phyloP scores from a whole-genome alignment of 345 rosid genomes.

The Corymbia maculata region DNA sequence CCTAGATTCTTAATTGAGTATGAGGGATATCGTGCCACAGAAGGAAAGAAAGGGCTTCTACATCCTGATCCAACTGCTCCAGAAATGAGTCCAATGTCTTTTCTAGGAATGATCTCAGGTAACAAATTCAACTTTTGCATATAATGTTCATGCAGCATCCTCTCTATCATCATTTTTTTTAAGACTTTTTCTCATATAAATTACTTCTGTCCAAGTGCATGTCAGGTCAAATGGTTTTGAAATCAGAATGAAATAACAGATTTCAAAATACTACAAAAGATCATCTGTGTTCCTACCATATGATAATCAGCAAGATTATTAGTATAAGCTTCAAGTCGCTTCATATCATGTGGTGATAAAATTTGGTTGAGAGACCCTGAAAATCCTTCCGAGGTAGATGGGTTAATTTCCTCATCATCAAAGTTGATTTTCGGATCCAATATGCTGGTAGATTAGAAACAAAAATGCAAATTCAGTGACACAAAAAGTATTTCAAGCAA shows the following conservation, averaged over 20 bases:
- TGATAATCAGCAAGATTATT: constrained; percentile 58
- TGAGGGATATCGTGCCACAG: neutral
- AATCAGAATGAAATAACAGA: neutral
- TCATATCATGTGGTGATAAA: constrained; percentile 58
- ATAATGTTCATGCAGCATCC: neutral
- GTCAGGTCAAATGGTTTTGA: neutral
- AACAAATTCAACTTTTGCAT: neutral
- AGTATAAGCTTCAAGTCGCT: constrained; percentile 59
- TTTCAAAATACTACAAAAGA: neutral
- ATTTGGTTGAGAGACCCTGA: constrained; percentile 35
- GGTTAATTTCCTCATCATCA: constrained; percentile 16
- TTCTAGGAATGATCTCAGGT: neutral
- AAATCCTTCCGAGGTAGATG: constrained; percentile 32
- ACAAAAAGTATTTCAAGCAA: neutral
- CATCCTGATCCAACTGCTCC: neutral
- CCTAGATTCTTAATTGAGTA: neutral
- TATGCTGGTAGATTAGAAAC: constrained; percentile 40
- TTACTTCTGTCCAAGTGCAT: neutral
- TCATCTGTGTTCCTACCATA: constrained; percentile 32
- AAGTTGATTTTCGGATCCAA: constrained; percentile 81
- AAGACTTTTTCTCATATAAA: neutral
- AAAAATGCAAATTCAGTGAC: neutral
- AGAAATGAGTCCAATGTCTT: neutral
- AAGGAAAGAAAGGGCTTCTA: neutral
- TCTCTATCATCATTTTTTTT: neutral